These are phyloP conservation scores for Globisporangium viniferum DNA, from an alignment of 352 stramenopile species.

Conservation along the genomic window DNA sequence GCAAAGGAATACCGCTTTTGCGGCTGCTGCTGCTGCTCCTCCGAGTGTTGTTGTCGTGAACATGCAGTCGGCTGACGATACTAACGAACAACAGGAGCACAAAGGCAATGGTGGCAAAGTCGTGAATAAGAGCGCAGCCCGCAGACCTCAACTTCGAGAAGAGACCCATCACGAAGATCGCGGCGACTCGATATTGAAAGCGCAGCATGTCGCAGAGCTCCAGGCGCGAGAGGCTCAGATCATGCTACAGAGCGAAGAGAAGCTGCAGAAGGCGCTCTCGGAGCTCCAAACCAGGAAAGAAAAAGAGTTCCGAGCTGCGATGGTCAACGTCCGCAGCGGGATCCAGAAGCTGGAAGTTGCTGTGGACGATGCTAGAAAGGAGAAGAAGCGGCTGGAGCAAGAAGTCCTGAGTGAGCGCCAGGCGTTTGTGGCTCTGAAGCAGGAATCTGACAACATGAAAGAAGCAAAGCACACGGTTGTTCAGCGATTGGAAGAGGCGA, in stretches of 20 bases:
- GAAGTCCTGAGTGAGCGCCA: constrained; percentile 49
- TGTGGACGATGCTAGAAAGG: constrained; percentile 39
- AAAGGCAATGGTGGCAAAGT: constrained; percentile 24
- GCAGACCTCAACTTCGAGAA: constrained; percentile 13
- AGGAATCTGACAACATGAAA: constrained; percentile 45
- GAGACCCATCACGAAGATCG: constrained; percentile 8
- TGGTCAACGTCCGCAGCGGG: constrained; percentile 70
- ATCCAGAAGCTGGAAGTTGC: constrained; percentile 66
- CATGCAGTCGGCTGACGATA: constrained; percentile 35
- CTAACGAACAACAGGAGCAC: constrained; percentile 25
- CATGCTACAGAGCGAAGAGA: constrained; percentile 45
- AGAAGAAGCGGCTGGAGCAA: constrained; percentile 53
- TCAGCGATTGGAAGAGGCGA: constrained; percentile 65
- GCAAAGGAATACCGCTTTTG: constrained; percentile 7
- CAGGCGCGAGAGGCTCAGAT: constrained; percentile 49
- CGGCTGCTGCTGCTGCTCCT: constrained; percentile 4
- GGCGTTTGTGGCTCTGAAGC: constrained; percentile 49
- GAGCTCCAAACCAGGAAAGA: constrained; percentile 72
- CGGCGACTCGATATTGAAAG: constrained; percentile 33
- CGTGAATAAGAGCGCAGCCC: constrained; percentile 12
- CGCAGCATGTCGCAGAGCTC: constrained; percentile 58
- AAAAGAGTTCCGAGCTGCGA: constrained; percentile 55
- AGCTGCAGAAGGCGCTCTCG: constrained; percentile 44
- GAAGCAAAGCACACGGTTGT: constrained; percentile 42
- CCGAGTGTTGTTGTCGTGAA: constrained; percentile 66